These are phyloP conservation scores for Trametes cinnabarina DNA, from an alignment of 768 basidiomycete genomes.

Conservation along the genomic window DNA sequence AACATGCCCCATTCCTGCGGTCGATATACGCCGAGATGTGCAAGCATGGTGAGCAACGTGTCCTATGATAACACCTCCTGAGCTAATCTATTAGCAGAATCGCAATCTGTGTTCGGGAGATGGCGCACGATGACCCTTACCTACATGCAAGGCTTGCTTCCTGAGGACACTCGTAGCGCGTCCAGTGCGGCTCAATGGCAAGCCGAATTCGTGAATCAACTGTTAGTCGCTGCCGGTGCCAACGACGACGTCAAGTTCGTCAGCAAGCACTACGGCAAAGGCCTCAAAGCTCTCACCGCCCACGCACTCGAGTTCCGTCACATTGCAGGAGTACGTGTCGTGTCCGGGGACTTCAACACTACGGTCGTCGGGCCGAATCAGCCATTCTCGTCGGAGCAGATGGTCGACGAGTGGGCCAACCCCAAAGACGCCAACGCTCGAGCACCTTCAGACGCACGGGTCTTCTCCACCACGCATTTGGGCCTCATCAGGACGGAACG, in stretches of 20 bases:
- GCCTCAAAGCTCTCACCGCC: background rate
- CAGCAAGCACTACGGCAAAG: background rate
- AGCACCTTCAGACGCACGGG: background rate
- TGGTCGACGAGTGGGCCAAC: conserved; percentile 16
- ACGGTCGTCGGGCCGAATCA: background rate
- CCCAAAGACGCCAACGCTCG: background rate
- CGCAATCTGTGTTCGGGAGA: conserved; percentile 13
- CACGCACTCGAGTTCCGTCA: conserved; percentile 9
- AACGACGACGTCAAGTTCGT: background rate
- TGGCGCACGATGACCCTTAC: conserved; percentile 14
- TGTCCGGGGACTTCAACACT: conserved; percentile 7
- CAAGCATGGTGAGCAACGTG: background rate
- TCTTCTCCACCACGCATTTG: conserved; percentile 2
- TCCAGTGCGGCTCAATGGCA: background rate
- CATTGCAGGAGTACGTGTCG: conserved; percentile 7
- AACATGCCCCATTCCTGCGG: background rate
- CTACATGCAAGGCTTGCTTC: background rate
- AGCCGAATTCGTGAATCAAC: background rate
- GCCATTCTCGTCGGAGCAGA: background rate
- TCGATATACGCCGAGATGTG: conserved; percentile 10
- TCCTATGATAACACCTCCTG: background rate
- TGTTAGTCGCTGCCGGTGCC: conserved; percentile 1
- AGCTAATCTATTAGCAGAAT: background rate
- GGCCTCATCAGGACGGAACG: conserved; percentile 1
- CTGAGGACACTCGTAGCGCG: background rate